A percentile compares a stretch with the other conserved stretches of the same genome.
Conservation (phyloP, 345 rosid species). For the Bruguiera sexangula region DNA sequence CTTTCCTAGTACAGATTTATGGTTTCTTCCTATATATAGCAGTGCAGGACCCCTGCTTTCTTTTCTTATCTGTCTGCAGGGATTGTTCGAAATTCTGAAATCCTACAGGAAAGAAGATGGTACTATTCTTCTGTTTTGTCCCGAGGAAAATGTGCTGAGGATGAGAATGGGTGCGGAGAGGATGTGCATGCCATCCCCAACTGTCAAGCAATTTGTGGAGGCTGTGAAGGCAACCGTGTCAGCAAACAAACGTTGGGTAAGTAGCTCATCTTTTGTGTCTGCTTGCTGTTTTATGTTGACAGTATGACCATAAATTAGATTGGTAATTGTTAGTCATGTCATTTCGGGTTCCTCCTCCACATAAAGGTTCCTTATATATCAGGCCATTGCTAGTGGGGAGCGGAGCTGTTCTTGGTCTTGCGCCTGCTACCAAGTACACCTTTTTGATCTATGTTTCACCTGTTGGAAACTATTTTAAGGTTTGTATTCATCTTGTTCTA, state of each 20-base stretch:
- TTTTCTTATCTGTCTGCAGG: slow-evolving; percentile 16
- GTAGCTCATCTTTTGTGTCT: background rate
- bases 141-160: slow-evolving; percentile 42
- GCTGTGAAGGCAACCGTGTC: slow-evolving; percentile 40
- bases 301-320: background rate
- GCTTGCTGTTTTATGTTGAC: background rate
- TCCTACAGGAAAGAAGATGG: slow-evolving; percentile 37
- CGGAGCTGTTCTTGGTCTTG: slow-evolving; percentile 44
- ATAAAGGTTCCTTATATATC: slow-evolving; percentile 58
- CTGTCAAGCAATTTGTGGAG: slow-evolving; percentile 33
- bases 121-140: slow-evolving; percentile 35
- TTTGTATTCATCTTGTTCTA: background rate
- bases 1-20: too few species aligned
- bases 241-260: slow-evolving; percentile 49
- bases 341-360: slow-evolving; percentile 55
- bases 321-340: background rate
- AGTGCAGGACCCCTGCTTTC: background rate
- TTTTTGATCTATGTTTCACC: slow-evolving; percentile 51
- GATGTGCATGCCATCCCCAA: slow-evolving; percentile 44
- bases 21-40: too few species aligned
- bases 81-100: slow-evolving; percentile 46
- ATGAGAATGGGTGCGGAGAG: slow-evolving; percentile 46
- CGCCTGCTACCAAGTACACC: slow-evolving; percentile 50
- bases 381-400: slow-evolving; percentile 65
- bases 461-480: slow-evolving; percentile 50